These are phyloP conservation scores for Gossypium raimondii DNA, from an alignment of 345 rosid species.

Conservation along the genomic window DNA sequence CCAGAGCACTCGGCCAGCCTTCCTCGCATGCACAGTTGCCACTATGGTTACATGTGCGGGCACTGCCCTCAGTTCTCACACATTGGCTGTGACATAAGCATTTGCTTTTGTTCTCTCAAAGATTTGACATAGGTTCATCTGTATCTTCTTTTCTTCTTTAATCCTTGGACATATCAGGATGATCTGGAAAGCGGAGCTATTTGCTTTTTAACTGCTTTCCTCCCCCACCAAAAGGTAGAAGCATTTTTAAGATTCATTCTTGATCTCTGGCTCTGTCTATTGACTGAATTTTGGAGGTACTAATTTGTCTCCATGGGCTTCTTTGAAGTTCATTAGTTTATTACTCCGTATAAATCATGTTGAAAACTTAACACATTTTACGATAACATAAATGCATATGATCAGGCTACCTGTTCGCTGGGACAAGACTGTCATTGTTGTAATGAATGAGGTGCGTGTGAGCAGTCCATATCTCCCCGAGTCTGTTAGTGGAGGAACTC, in stretches of 20 bases:
- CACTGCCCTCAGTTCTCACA: neutral
- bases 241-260: conserved; percentile 3
- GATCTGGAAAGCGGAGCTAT: neutral
- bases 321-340: neutral
- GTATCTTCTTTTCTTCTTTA: neutral
- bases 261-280: neutral
- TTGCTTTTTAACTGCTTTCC: neutral
- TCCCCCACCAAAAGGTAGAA: neutral
- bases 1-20: neutral
- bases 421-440: conserved; percentile 89
- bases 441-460: conserved; percentile 91
- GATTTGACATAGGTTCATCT: neutral
- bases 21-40: neutral
- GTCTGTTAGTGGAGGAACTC: conserved; percentile 84
- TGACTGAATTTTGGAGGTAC: neutral
- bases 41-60: neutral
- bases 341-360: neutral
- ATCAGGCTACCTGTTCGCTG: conserved; percentile 94
- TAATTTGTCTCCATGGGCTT: conserved; percentile 4
- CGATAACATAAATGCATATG: conserved; percentile 5
- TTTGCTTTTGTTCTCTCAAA: neutral
- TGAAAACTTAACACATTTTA: neutral
- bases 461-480: conserved; percentile 84
- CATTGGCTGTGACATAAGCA: neutral
- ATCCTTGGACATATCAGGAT: neutral